These are phyloP conservation scores for Hirsutella rhossiliensis DNA, from an alignment of 2,329 filamentous ascomycete species.

Conservation along the genomic window DNA sequence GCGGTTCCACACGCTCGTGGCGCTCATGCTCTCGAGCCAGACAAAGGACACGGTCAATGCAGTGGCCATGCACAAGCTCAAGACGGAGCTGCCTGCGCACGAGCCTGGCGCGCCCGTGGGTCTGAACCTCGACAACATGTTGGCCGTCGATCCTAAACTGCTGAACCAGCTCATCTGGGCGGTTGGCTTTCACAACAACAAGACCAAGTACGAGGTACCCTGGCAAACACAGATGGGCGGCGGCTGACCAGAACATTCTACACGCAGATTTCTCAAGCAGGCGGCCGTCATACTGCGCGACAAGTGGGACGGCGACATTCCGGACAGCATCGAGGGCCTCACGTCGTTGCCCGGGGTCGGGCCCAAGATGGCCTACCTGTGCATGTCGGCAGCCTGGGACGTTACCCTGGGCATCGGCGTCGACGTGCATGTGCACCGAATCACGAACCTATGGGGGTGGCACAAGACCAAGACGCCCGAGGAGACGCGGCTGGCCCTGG, in stretches of 20 bases:
- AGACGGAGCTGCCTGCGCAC: conserved; percentile 55
- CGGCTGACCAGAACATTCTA: background rate
- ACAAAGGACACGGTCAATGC: conserved; percentile 89
- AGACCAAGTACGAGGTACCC: conserved; percentile 47
- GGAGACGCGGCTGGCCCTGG: conserved; percentile 62
- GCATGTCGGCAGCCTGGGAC: conserved; percentile 60
- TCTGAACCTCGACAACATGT: conserved; percentile 65
- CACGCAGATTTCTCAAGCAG: conserved; percentile 51
- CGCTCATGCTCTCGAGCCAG: conserved; percentile 84
- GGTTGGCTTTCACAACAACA: conserved; percentile 92
- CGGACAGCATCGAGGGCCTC: conserved; percentile 62
- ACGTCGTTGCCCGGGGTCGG: conserved; percentile 75
- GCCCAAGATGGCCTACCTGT: conserved; percentile 90
- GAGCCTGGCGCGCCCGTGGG: conserved; percentile 30
- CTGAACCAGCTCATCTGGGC: conserved; percentile 67
- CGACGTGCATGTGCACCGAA: conserved; percentile 89
- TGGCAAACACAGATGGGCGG: background rate
- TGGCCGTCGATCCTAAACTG: conserved; percentile 53
- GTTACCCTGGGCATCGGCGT: conserved; percentile 71
- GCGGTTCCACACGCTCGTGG: conserved; percentile 75
- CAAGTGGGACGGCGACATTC: conserved; percentile 63
- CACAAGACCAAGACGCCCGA: conserved; percentile 71
- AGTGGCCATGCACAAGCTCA: conserved; percentile 66
- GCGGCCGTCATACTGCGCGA: conserved; percentile 63
- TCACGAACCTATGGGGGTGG: conserved; percentile 93